These are phyloP conservation scores for Cephaloascus albidus DNA, from an alignment of 805 yeast species.

Conservation along the genomic window DNA sequence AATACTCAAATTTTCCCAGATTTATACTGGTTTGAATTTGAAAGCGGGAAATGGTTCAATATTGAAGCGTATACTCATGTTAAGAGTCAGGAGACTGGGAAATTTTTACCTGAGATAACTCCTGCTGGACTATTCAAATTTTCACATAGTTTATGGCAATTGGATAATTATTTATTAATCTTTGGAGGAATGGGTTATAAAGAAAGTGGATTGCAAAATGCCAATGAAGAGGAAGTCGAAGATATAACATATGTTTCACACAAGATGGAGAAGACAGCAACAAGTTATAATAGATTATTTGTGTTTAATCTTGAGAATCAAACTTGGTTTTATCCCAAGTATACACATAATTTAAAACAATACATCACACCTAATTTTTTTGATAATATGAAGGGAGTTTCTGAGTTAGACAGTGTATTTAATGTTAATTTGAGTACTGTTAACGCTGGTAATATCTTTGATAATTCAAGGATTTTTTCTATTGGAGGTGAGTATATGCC, in stretches of 20 bases:
- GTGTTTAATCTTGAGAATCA: conserved; percentile 6
- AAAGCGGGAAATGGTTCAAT: conserved; percentile 29
- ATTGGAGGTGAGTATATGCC: background rate
- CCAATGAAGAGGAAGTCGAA: background rate
- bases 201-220: background rate
- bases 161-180: conserved; percentile 9
- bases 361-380: background rate
- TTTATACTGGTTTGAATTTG: conserved; percentile 40
- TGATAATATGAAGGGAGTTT: background rate
- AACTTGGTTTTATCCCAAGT: conserved; percentile 7
- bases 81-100: conserved; percentile 5
- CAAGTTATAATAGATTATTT: conserved; percentile 4
- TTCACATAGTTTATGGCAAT: conserved; percentile 6
- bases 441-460: background rate
- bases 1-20: conserved; percentile 30
- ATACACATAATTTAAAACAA: conserved; percentile 5
- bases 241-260: conserved; percentile 5
- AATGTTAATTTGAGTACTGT: background rate
- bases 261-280: background rate
- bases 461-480: background rate
- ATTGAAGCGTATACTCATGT: conserved; percentile 14
- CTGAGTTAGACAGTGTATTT: background rate
- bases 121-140: conserved; percentile 6
- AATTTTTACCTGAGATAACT: conserved; percentile 2
- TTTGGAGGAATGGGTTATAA: conserved; percentile 7